These are phyloP conservation scores for Pueraria montana DNA, from an alignment of 306 rosid species.

Conservation along the genomic window DNA sequence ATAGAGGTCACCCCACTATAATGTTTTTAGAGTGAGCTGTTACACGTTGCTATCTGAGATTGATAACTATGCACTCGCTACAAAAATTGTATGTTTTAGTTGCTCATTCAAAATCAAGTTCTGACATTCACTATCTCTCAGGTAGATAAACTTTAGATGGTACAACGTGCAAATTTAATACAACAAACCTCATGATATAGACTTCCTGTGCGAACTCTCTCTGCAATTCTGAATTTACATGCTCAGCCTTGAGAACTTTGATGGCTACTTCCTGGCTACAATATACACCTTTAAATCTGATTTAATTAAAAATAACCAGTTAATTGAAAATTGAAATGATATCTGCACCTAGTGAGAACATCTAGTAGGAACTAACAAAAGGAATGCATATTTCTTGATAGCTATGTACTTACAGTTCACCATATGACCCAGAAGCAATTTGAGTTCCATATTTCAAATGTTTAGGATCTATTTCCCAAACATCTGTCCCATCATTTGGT, in stretches of 20 bases:
- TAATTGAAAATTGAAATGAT: constrained; percentile 36
- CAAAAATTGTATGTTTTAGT: constrained; percentile 21
- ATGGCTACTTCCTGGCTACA: constrained; percentile 98
- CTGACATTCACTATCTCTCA: constrained; percentile 30
- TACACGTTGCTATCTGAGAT: background rate
- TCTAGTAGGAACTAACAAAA: constrained; percentile 5
- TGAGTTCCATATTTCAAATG: constrained; percentile 80
- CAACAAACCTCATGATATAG: constrained; percentile 87
- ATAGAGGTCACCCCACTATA: background rate
- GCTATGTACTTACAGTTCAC: constrained; percentile 84
- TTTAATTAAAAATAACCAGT: constrained; percentile 43
- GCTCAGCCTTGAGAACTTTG: constrained; percentile 92
- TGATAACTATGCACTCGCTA: background rate
- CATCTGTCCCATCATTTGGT: constrained; percentile 93
- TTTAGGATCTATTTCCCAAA: constrained; percentile 93
- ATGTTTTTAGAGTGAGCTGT: background rate
- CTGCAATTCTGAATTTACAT: constrained; percentile 84
- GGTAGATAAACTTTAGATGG: constrained; percentile 30
- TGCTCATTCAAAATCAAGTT: constrained; percentile 25
- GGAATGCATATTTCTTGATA: constrained; percentile 20
- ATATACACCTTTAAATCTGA: constrained; percentile 90
- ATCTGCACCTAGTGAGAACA: constrained; percentile 21
- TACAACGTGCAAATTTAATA: constrained; percentile 27
- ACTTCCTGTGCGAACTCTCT: constrained; percentile 95
- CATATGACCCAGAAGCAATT: constrained; percentile 94